Conservation (phyloP, 495 filamentous ascomycete genomes). For the Zalerion maritima region DNA sequence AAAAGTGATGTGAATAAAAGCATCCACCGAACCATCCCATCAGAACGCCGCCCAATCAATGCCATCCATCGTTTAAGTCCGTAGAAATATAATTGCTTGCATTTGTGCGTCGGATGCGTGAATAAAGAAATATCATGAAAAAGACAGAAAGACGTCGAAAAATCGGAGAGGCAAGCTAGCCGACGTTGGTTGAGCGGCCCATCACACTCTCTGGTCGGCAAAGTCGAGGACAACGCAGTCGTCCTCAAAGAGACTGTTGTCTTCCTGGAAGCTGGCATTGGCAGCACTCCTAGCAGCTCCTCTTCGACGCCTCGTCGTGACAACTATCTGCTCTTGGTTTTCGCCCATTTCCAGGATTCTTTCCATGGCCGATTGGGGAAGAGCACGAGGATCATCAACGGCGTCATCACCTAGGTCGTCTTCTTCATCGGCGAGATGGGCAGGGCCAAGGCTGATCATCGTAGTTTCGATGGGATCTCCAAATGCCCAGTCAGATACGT, state of each 20-base stretch:
- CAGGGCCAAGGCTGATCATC: conserved; percentile 45
- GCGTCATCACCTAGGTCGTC: conserved; percentile 37
- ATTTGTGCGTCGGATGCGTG: too few relatives aligned
- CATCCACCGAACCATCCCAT: too few relatives aligned
- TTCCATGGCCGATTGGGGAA: conserved; percentile 42
- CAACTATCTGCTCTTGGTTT: conserved; percentile 57
- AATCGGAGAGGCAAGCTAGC: too few relatives aligned
- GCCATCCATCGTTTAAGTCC: too few relatives aligned
- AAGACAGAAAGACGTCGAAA: too few relatives aligned
- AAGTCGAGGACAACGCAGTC: conserved; percentile 89
- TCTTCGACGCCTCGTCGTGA: conserved; percentile 60
- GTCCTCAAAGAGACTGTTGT: conserved; percentile 86
- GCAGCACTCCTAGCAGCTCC: conserved; percentile 29
- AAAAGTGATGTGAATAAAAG: too few relatives aligned
- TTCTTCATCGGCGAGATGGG: conserved; percentile 35
- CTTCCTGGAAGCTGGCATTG: conserved; percentile 28
- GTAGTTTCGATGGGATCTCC: conserved; percentile 45
- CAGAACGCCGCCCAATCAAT: too few relatives aligned
- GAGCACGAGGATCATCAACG: conserved; percentile 32
- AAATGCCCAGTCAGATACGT: conserved; percentile 48
- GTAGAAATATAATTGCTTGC: too few relatives aligned
- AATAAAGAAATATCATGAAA: too few relatives aligned
- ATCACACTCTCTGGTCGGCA: conserved; percentile 67
- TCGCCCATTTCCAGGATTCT: conserved; percentile 45
- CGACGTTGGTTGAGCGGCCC: too few relatives aligned